Base-by-base conservation (phyloP, 2,329 filamentous ascomycete species). In the Graphium sp. region DNA sequence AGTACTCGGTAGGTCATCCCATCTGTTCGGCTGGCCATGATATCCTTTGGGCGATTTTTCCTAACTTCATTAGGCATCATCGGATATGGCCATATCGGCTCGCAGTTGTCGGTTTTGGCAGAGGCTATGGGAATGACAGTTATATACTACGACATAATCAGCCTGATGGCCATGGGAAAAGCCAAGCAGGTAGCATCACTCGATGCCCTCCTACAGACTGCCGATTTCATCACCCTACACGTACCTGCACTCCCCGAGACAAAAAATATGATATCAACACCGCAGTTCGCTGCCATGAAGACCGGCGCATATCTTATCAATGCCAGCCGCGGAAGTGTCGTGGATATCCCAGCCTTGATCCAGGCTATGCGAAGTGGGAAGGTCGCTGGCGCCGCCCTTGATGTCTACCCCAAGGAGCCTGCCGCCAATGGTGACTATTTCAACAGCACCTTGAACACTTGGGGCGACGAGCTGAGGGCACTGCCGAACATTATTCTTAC, bases 111-210 rank as follows among this genome's bases (percentile, higher is more conserved):
- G 1, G 89, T 98, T 23, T 62, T 98, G 37, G 85, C 89, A 17
- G 89, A 98, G 55, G 74, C 87, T 15, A 93, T 98, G 84, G 89
- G 89, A 28, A 94, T 98, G 87, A 74, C 67, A 11, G 89, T 98
- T 44, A 85, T 95, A 43, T 98, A 94, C 63, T 95, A 91, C 53
- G 89, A 98, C 52, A 74, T 93, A 6, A 56, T 93, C 37, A 92
- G 85, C 41, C 65, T 95, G 41, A 98, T 98, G 89, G 79, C 80
- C 24, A 59, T 98, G 48, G 89, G 89, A 32, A 92, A 80, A 8
- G 74, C 87, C 18, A 74, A 66, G 40, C 89, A 95, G 50, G 79
- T 95, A 22, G 60, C 75, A 5, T 78, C 70, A 1, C 59, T 98
- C 14, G 67, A 87, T 18, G 70, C 65, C 13, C 71, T 98, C 22